A percentile compares a stretch with the other conserved stretches of the same genome.
These are phyloP conservation scores for Schizochytrium sp. DNA, from an alignment of 108 stramenopile genomes.

Conservation along the genomic window DNA sequence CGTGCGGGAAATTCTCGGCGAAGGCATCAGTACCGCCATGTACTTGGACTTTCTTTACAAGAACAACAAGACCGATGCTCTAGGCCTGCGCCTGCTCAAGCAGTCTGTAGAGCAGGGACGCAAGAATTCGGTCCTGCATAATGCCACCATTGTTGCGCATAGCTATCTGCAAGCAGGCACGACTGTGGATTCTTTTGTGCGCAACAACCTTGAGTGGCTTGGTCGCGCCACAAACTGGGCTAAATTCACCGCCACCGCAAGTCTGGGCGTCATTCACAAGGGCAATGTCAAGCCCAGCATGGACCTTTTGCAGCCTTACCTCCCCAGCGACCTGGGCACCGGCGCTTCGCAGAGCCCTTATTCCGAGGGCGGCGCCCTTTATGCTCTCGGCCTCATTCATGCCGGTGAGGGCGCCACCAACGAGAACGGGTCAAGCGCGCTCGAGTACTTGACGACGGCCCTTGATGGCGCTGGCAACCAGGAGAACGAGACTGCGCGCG, in stretches of 20 bases:
- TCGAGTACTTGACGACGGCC: slow-evolving; percentile 19
- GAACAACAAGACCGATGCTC: slow-evolving; percentile 63
- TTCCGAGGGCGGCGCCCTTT: slow-evolving; percentile 87
- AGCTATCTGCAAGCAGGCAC: slow-evolving; percentile 86
- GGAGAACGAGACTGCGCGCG: slow-evolving; percentile 48
- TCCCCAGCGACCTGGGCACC: slow-evolving; percentile 65
- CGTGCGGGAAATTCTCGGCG: slow-evolving; percentile 54
- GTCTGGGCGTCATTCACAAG: slow-evolving; percentile 91
- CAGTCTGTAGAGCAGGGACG: slow-evolving; percentile 67
- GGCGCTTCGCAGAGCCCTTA: slow-evolving; percentile 48
- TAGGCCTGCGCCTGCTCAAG: slow-evolving; percentile 76
- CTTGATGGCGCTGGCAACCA: slow-evolving; percentile 2
- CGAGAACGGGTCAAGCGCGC: slow-evolving; percentile 27
- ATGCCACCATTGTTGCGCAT: slow-evolving; percentile 82
- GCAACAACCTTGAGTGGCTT: slow-evolving; percentile 97
- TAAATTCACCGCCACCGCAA: slow-evolving; percentile 93
- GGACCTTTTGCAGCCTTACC: slow-evolving; percentile 87
- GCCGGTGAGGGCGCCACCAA: slow-evolving; percentile 72
- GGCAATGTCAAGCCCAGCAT: slow-evolving; percentile 91
- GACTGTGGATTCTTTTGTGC: slow-evolving; percentile 84
- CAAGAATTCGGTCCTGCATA: slow-evolving; percentile 81
- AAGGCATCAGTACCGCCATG: slow-evolving; percentile 73
- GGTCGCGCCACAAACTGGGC: slow-evolving; percentile 98
- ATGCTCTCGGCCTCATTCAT: slow-evolving; percentile 94
- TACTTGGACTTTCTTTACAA: slow-evolving; percentile 78